Evolutionary conservation across 176 grass and related monocot genomes (phyloP), one percentile per base, ranked within the genome.

Genomic region (Canna indica): DNA sequence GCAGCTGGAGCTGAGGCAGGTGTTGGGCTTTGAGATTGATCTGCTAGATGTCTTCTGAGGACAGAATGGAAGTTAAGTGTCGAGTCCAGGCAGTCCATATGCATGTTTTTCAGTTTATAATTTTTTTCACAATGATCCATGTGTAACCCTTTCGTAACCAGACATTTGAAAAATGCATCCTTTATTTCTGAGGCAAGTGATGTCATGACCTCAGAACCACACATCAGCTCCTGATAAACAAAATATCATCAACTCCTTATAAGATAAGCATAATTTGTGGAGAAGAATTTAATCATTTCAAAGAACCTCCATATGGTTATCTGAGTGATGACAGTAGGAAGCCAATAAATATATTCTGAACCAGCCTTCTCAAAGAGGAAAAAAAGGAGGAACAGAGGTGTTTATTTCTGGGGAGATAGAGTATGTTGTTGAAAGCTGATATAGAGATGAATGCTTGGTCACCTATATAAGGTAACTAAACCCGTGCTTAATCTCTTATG

Each of bases 1-100:
- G 16, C 5, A 48, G 6, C 68, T 50, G 45, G 41, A 24, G 27
- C 16, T 0, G 50, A 31, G 27, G 45, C 29, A 48, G 41, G 42
- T 33, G 44, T 15, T 31, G 45, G 4, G 2, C 25, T 47, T 48
- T 28, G 68, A 70, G 29, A 25, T 14, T 50, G 42, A 33, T 50
- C 27, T 50, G 42, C 42, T 70, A 70, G 32, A 70, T 70, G 42
- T 70, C 68, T 70, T 33, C 68, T 70, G 18, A 9, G 15, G 47
- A 52, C 68, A 70, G 42, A 17, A 50, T 31, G 14, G 15, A 3
- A 4, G 35, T 3, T 25, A 38, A 24, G 18, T 25, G 25, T 24
- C 16, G 24, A n/a, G 8, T 50, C 68, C 26, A 70, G 28, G 45
- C 68, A 70, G 14, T 70, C 68, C 27, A 20, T 32, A 20, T 31